phyloP scores from a whole-genome alignment of 2,329 filamentous ascomycete genomes.

The Alternaria rosae region DNA sequence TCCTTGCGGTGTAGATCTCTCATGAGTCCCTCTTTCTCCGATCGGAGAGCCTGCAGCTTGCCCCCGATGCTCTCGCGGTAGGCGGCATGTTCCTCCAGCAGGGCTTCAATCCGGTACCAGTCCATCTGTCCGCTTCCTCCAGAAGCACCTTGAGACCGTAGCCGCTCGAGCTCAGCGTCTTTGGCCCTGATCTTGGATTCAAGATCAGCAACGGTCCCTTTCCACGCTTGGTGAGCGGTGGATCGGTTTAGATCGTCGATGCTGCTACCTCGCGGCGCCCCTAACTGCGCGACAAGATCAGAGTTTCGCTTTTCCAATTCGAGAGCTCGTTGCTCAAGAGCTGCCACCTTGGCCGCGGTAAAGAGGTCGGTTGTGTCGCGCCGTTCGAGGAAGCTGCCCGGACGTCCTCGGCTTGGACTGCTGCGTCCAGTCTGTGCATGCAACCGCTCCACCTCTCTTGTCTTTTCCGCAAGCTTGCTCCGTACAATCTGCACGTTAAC shows the following conservation, averaged over 20 bases:
- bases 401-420: constrained; percentile 38
- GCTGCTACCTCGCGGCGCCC: constrained; percentile 33
- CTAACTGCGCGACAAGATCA: constrained; percentile 44
- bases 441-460: constrained; percentile 43
- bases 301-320: constrained; percentile 53
- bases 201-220: constrained; percentile 39
- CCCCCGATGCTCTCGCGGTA: constrained; percentile 50
- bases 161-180: constrained; percentile 37
- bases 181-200: constrained; percentile 41
- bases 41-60: constrained; percentile 48
- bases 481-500: constrained; percentile 51
- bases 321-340: constrained; percentile 53
- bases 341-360: constrained; percentile 52
- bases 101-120: constrained; percentile 48
- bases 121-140: constrained; percentile 24
- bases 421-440: constrained; percentile 31
- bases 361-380: constrained; percentile 51
- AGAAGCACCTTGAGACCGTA: constrained; percentile 18
- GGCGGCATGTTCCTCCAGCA: constrained; percentile 50
- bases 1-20: constrained; percentile 50
- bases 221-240: constrained; percentile 49
- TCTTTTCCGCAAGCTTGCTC: constrained; percentile 51
- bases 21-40: constrained; percentile 52
- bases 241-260: constrained; percentile 45
- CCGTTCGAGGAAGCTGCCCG: constrained; percentile 44